Evolutionary conservation across 2,329 filamentous ascomycete species (phyloP), one percentile per base, ranked within the genome.

Genomic region (Xylaria arbuscula): DNA sequence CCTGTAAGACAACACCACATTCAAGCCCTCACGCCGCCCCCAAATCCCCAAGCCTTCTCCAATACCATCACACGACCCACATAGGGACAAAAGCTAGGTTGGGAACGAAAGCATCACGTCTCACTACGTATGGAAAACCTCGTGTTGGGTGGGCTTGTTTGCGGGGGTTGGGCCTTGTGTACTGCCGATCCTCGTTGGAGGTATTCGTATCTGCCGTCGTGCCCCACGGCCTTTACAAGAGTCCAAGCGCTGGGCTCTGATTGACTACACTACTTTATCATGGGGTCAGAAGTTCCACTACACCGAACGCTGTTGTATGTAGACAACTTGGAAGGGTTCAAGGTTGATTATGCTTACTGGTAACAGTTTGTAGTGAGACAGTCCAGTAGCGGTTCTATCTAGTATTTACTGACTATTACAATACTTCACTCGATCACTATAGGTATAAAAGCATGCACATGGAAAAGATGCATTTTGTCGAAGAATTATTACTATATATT

Each of bases 401-500:
- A 15, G 40, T 9, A 8, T 47, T 19, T 3, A 9, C 45, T n/a
- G 7, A 19, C 19, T n/a, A 34, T 15, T 10, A n/a, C 34, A 13
- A 50, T 36, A 28, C 11, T 24, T 57, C 24, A 24, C 48, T 47
- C n/a, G 5, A n/a, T 40, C 22, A 40, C 50, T 11, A 22, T 22
- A 56, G n/a, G n/a, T 34, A 8, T 36, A 4, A 32, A 59, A 56
- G 59, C 40, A 42, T 11, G 11, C 42, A 54, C 28, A 17, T 28
- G 32, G 13, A 45, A 61, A 28, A 8, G 28, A 7, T n/a, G n/a
- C 47, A 17, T 24, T 51, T 48, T 28, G 55, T 62, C 50, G 13
- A 64, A 60, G 8, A 28, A 65, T 63, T 67, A 70, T 69, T 71
- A 69, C 64, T 71, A 71, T 67, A 66, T 70, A 66, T 67, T 6